These are phyloP conservation scores for Austropuccinia psidii DNA, from an alignment of 1,284 basidiomycete species.

Conservation along the genomic window DNA sequence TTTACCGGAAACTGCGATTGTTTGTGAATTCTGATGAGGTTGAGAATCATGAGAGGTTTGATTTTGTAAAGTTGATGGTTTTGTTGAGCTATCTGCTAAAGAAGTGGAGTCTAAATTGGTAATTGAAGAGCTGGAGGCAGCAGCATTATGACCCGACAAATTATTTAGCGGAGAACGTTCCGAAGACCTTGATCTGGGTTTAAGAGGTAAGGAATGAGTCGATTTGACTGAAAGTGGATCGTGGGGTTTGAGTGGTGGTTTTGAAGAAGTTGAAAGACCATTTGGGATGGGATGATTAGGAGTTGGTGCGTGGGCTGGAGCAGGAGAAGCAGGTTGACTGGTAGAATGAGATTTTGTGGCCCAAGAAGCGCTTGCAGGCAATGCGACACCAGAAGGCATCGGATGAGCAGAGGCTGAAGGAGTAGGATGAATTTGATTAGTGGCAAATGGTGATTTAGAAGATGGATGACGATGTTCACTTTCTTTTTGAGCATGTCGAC, in stretches of 20 bases:
- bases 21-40: not conserved
- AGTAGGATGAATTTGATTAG: constrained; percentile 11
- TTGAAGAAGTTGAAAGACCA: not conserved
- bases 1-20: not conserved
- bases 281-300: not conserved
- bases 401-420: constrained; percentile 9
- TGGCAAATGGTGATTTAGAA: too few species aligned
- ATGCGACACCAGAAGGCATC: constrained; percentile 18
- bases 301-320: too few species aligned
- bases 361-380: constrained; percentile 35
- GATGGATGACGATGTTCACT: constrained; percentile 19
- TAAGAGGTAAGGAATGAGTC: constrained; percentile 21
- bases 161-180: not conserved
- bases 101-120: not conserved
- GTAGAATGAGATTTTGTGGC: constrained; percentile 17
- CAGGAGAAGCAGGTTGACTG: constrained; percentile 32
- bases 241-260: not conserved
- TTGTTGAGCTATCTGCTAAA: not conserved
- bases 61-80: not conserved
- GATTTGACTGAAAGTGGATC: not conserved
- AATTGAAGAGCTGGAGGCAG: not conserved
- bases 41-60: not conserved
- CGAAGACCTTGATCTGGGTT: constrained; percentile 14
- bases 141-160: not conserved
- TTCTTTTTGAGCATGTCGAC: constrained; percentile 35